phyloP scores from a whole-genome alignment of 1,284 basidiomycete species.

The Rhizoctonia solani region DNA sequence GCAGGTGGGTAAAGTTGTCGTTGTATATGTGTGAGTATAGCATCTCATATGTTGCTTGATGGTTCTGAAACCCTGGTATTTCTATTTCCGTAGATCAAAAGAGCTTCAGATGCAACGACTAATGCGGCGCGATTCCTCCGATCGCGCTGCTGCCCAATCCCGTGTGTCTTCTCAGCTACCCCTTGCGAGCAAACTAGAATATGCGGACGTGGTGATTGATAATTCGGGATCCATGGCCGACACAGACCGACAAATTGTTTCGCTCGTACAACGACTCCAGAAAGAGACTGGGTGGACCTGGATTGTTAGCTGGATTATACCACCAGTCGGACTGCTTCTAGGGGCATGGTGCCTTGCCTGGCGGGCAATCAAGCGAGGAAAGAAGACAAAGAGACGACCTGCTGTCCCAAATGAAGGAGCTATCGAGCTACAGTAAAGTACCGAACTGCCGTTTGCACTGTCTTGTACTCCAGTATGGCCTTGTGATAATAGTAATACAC shows the following conservation, averaged over 20 bases:
- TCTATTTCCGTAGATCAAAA: constrained; percentile 56
- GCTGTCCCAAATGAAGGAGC: constrained; percentile 29
- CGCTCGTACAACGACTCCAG: constrained; percentile 63
- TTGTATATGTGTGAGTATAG: constrained; percentile 81
- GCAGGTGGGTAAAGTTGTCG: constrained; percentile 80
- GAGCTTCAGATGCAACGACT: constrained; percentile 82
- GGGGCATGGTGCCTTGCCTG: constrained; percentile 44
- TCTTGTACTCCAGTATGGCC: not conserved
- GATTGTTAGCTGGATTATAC: constrained; percentile 78
- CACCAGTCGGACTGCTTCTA: constrained; percentile 64
- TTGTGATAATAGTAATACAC: not conserved
- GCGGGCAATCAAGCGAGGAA: constrained; percentile 32
- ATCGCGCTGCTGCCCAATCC: constrained; percentile 64
- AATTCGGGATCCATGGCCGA: constrained; percentile 80
- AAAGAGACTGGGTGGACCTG: constrained; percentile 62
- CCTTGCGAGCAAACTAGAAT: constrained; percentile 76
- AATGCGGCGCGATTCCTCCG: constrained; percentile 66
- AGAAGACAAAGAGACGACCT: constrained; percentile 26
- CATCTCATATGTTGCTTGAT: constrained; percentile 18
- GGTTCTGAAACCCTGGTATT: not conserved
- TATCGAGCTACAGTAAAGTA: constrained; percentile 24
- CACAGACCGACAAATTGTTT: constrained; percentile 69
- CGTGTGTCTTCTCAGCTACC: constrained; percentile 83
- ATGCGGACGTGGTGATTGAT: constrained; percentile 87
- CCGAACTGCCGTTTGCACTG: not conserved